phyloP scores from a whole-genome alignment of 148 eudicot species.

The Polygonum aviculare region DNA sequence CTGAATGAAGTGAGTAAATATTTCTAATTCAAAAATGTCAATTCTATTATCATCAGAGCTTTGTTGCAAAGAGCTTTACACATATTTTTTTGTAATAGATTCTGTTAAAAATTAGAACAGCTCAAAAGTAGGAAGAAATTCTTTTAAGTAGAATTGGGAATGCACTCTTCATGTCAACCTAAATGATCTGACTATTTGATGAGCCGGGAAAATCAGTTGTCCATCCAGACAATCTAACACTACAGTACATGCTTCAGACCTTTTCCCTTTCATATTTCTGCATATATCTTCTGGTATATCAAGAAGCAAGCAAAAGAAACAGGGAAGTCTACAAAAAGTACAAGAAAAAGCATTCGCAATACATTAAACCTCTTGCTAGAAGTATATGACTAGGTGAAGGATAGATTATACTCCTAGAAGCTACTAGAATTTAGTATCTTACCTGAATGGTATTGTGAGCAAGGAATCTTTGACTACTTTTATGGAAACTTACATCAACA shows the following conservation, averaged over 20 bases:
- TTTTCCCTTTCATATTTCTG: neutral
- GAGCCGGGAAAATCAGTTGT: neutral
- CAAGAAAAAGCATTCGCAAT: neutral
- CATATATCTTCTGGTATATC: neutral
- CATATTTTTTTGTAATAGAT: too few relatives aligned
- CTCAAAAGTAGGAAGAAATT: neutral
- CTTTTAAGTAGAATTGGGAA: neutral
- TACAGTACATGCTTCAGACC: neutral
- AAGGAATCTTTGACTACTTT: constrained; percentile 69
- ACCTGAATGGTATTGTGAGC: constrained; percentile 93
- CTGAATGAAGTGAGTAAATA: too few relatives aligned
- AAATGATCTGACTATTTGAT: neutral
- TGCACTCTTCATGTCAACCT: neutral
- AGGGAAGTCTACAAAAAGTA: neutral
- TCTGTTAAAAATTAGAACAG: neutral
- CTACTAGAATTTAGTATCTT: constrained; percentile 10
- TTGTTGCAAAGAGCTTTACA: neutral
- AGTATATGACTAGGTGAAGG: neutral
- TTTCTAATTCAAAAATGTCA: too few relatives aligned
- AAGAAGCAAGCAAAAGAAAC: neutral
- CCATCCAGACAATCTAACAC: neutral
- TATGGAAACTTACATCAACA: constrained; percentile 77
- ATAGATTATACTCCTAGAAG: neutral
- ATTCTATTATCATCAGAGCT: neutral
- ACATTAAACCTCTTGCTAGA: neutral